Conservation (phyloP, 768 basidiomycete genomes). For the Boletus bicolor region DNA sequence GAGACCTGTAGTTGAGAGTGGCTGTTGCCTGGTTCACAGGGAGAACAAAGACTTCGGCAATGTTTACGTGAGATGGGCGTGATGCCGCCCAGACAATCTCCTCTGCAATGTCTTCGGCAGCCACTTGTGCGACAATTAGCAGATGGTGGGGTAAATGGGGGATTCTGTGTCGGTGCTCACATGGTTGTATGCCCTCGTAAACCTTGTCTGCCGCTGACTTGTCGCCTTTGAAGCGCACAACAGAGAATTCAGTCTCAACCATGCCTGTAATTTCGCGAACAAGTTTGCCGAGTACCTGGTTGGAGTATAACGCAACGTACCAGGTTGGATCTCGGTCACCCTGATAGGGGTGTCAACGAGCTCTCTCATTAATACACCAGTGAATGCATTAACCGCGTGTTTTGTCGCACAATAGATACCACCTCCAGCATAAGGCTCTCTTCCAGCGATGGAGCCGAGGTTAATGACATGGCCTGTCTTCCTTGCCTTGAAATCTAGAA, state of each 20-base stretch:
- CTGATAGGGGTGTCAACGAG: slow-evolving; percentile 91
- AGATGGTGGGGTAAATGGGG: background rate
- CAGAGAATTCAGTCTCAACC: slow-evolving; percentile 92
- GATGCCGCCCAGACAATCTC: slow-evolving; percentile 97
- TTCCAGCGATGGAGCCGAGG: slow-evolving; percentile 88
- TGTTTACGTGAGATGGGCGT: slow-evolving; percentile 88
- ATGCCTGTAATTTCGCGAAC: slow-evolving; percentile 46
- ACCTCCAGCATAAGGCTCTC: slow-evolving; percentile 86
- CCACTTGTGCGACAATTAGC: slow-evolving; percentile 46
- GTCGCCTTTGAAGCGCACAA: slow-evolving; percentile 88
- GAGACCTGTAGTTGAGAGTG: slow-evolving; percentile 55
- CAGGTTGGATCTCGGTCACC: slow-evolving; percentile 93
- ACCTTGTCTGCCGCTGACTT: slow-evolving; percentile 79
- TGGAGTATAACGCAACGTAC: slow-evolving; percentile 35
- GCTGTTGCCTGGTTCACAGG: slow-evolving; percentile 79
- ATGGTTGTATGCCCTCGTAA: slow-evolving; percentile 82
- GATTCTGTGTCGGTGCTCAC: slow-evolving; percentile 43
- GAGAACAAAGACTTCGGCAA: slow-evolving; percentile 76
- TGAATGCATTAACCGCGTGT: slow-evolving; percentile 83
- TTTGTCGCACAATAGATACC: slow-evolving; percentile 93
- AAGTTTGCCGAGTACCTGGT: background rate
- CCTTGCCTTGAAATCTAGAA: slow-evolving; percentile 70
- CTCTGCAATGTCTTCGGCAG: slow-evolving; percentile 87
- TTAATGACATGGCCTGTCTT: slow-evolving; percentile 90
- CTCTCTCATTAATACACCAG: slow-evolving; percentile 75